Evolutionary conservation across 2,329 filamentous ascomycete genomes (phyloP).

Genomic region (Bimuria novae-zelandiae): DNA sequence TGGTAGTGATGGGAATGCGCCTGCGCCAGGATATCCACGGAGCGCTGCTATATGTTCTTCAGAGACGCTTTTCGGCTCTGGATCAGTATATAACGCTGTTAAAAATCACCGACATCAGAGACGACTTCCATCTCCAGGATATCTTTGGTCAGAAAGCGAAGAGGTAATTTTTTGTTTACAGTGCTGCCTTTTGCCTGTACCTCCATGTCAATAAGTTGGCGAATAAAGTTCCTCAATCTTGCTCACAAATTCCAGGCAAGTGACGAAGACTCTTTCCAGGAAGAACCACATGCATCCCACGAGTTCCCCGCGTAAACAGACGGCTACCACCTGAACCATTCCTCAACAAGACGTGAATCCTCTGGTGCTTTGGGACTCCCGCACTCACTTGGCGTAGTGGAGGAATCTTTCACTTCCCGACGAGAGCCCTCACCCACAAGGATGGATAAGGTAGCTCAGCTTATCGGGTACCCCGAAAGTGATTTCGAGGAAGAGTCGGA

Average conservation of each 20-base stretch:
- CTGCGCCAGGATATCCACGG: too few species aligned
- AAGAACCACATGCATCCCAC: background rate
- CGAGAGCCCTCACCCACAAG: background rate
- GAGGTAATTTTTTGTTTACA: too few species aligned
- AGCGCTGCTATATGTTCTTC: background rate
- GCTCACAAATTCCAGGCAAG: background rate
- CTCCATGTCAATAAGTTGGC: too few species aligned
- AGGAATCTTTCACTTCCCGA: background rate
- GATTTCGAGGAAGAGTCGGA: constrained; percentile 5
- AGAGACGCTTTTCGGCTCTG: too few species aligned
- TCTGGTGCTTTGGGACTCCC: background rate
- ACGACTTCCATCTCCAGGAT: background rate
- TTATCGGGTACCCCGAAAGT: background rate
- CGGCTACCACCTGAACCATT: background rate
- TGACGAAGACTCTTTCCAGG: background rate
- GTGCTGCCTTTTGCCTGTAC: too few species aligned
- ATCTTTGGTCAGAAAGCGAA: constrained; percentile 1
- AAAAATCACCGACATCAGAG: background rate
- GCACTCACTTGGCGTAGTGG: background rate
- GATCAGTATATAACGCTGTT: background rate
- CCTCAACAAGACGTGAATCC: background rate
- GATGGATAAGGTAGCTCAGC: background rate
- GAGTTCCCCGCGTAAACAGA: background rate
- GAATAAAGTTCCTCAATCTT: too few species aligned
- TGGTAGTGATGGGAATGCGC: too few species aligned